Evolutionary conservation across 148 eudicot genomes (phyloP), one percentile per base, ranked within the genome.

Genomic region (Fagopyrum esculentum): DNA sequence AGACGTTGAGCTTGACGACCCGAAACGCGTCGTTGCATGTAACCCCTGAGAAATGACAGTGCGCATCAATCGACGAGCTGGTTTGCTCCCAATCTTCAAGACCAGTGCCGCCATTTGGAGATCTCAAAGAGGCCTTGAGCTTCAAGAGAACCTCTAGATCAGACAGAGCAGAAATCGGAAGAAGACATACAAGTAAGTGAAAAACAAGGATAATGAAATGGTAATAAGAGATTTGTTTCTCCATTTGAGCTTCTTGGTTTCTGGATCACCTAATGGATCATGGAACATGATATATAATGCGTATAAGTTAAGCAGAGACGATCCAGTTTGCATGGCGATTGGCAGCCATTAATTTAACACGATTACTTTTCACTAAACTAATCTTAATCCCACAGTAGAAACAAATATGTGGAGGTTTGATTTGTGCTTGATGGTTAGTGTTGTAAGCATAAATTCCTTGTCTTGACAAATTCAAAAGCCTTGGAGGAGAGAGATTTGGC

Each of bases 41-140:
- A 51, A 96, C 83, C 6, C 99, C 98, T 44, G 85, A 74, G 80
- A 92, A 96, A 9, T 78, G 74, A 66, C 99, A 96, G 85, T 96
- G 93, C 0, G 79, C 26, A 6, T 82, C 35, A 4, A n/a, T 35
- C 11, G 51, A 71, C 15, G 74, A 69, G 22, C 3, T 52, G 10
- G 2, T 9, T 45, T 46, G 17, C 3, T 35, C 40, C 98, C 98
- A 94, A 80, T 94, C 88, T 3, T 74, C 45, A 4, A 94, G 87
- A 5, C 78, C 84, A 1, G 77, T 55, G 5, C 19, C 50, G 74
- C 15, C 74, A 9, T 47, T 71, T 6, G 54, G 52, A 30, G 74
- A 46, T 71, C 15, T 47, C 2, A 71, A 54, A 40, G 54, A 71
- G 52, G 16, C 11, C 45, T 71, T 71, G 30, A 71, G 74, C 54